Percentiles rank a stretch among this genome's conserved stretches.
These are phyloP conservation scores for Colletotrichum zoysiae DNA, from an alignment of 2,329 filamentous ascomycete genomes.

Conservation along the genomic window DNA sequence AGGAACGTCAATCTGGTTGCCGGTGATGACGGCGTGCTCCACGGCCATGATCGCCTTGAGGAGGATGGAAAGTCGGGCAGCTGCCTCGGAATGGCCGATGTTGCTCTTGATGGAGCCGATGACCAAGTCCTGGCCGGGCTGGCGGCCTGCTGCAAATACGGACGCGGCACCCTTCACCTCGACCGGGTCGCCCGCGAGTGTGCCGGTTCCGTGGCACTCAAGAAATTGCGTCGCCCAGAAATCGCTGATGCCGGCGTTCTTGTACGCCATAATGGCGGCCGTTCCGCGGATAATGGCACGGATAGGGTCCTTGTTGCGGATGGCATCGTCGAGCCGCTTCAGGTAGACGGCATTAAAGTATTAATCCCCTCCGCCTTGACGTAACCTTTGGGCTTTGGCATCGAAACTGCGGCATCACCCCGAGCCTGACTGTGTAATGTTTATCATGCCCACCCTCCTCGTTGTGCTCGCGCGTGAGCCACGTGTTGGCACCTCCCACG, in stretches of 20 bases:
- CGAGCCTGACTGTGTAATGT: not conserved
- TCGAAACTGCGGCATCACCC: slow-evolving; percentile 41
- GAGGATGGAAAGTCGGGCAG: slow-evolving; percentile 47
- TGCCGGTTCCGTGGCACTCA: slow-evolving; percentile 57
- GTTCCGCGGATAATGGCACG: slow-evolving; percentile 50
- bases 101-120: slow-evolving; percentile 52
- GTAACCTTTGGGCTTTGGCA: slow-evolving; percentile 58
- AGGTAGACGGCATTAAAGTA: slow-evolving; percentile 56
- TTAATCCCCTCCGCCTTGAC: slow-evolving; percentile 60
- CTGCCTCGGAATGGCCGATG: slow-evolving; percentile 49
- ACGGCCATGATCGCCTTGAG: slow-evolving; percentile 48
- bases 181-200: slow-evolving; percentile 53
- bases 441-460: slow-evolving; percentile 38
- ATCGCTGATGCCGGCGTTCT: slow-evolving; percentile 44
- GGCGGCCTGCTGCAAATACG: slow-evolving; percentile 44
- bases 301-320: slow-evolving; percentile 56
- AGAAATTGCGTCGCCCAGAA: slow-evolving; percentile 48
- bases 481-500: slow-evolving; percentile 34
- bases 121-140: slow-evolving; percentile 40
- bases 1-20: slow-evolving; percentile 43
- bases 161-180: slow-evolving; percentile 49
- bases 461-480: slow-evolving; percentile 48
- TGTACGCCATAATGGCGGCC: slow-evolving; percentile 46
- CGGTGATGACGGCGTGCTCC: slow-evolving; percentile 46
- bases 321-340: slow-evolving; percentile 58